Conservation (phyloP, 331 rosid genomes). For the Malus hybrid region DNA sequence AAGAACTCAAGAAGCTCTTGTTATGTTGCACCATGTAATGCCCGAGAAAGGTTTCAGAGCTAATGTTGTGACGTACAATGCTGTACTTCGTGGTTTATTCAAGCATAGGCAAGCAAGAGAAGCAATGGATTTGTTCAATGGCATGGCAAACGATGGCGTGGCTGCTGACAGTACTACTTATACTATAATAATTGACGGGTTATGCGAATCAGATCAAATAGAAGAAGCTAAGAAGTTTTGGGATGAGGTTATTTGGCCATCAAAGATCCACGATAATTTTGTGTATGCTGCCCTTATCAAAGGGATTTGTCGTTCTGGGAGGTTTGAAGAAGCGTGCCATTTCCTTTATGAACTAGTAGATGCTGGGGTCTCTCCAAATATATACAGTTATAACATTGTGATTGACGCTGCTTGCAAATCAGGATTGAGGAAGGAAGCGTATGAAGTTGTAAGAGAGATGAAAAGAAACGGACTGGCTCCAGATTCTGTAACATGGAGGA, state of each 20-base stretch:
- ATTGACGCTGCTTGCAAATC: constrained; percentile 55
- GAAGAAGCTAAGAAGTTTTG: constrained; percentile 81
- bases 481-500: constrained; percentile 87
- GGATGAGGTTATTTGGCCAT: constrained; percentile 86
- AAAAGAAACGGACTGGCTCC: constrained; percentile 63
- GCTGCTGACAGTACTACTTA: constrained; percentile 48
- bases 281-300: constrained; percentile 74
- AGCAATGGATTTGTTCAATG: constrained; percentile 38
- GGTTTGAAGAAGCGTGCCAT: constrained; percentile 64
- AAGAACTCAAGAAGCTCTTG: constrained; percentile 54
- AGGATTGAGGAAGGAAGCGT: constrained; percentile 59
- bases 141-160: constrained; percentile 43
- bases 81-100: constrained; percentile 57
- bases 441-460: constrained; percentile 74
- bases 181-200: constrained; percentile 57
- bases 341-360: constrained; percentile 76
- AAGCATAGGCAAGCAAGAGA: constrained; percentile 40
- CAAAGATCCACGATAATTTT: constrained; percentile 61
- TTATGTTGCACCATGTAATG: constrained; percentile 39
- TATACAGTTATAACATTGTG: constrained; percentile 67
- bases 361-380: constrained; percentile 68
- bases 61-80: constrained; percentile 66
- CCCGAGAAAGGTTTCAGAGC: constrained; percentile 49
- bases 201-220: constrained; percentile 44
- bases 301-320: constrained; percentile 58